Evolutionary conservation across 306 rosid species (phyloP).

Genomic region (Cotoneaster glaucophyllus): DNA sequence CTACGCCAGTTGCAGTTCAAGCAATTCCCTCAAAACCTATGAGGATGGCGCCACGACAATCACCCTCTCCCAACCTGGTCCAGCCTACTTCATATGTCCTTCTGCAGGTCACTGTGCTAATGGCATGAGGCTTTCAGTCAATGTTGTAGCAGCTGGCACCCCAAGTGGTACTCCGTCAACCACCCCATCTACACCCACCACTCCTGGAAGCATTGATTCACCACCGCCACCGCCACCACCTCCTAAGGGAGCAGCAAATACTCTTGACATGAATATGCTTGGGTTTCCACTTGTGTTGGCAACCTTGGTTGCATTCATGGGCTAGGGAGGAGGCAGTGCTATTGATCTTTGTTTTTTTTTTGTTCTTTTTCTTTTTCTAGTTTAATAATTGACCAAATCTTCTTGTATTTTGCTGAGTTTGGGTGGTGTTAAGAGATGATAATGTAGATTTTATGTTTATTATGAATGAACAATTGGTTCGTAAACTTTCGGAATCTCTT

Average conservation of each 20-base stretch:
- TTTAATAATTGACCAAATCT: not conserved
- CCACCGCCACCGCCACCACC: conserved; percentile 31
- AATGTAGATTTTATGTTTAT: not conserved
- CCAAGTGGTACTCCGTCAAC: not conserved
- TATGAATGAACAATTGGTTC: not conserved
- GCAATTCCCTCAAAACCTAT: conserved; percentile 15
- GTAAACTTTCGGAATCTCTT: not conserved
- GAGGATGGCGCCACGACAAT: conserved; percentile 28
- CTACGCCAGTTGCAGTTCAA: conserved; percentile 37
- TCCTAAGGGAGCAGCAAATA: conserved; percentile 15
- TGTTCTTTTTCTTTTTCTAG: conserved; percentile 5
- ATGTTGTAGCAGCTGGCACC: conserved; percentile 32
- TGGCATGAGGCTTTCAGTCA: conserved; percentile 58
- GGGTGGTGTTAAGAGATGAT: not conserved
- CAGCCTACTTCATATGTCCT: conserved; percentile 51
- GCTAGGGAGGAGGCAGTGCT: conserved; percentile 81
- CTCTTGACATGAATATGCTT: conserved; percentile 20
- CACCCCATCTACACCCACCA: conserved; percentile 10
- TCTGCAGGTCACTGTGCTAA: conserved; percentile 28
- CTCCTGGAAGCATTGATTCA: not conserved
- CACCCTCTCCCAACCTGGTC: conserved; percentile 21
- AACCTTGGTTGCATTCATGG: conserved; percentile 28
- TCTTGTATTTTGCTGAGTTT: conserved; percentile 19
- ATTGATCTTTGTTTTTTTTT: not conserved
- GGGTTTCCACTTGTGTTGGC: conserved; percentile 31